Evolutionary conservation across 768 basidiomycete species (phyloP).

Genomic region (Rhizopogon roseolus): DNA sequence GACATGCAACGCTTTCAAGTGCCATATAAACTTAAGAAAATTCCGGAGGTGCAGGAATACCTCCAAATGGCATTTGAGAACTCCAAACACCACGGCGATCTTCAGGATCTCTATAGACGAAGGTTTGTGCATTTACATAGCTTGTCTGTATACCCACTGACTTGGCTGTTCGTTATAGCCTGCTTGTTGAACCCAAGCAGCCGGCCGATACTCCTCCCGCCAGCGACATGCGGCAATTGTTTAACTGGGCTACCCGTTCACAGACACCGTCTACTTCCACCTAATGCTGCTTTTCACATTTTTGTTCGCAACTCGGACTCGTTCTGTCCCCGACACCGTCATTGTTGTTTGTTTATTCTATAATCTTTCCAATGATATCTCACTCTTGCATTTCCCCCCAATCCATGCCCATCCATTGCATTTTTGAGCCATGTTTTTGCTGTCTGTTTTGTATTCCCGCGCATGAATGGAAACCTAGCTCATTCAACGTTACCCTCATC

Average conservation of each 20-base stretch:
- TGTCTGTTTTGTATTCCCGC: slow-evolving; percentile 18
- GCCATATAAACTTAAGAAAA: slow-evolving; percentile 79
- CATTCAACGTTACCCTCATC: slow-evolving; percentile 16
- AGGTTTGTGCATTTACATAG: slow-evolving; percentile 43
- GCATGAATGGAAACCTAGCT: slow-evolving; percentile 15
- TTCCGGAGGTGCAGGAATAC: slow-evolving; percentile 85
- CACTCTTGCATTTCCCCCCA: slow-evolving; percentile 11
- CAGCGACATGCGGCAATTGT: slow-evolving; percentile 73
- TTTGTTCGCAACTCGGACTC: slow-evolving; percentile 9
- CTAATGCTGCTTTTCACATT: slow-evolving; percentile 12
- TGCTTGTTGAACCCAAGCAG: slow-evolving; percentile 81
- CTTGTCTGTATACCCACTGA: neutral
- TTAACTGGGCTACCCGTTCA: slow-evolving; percentile 72
- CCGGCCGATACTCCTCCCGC: slow-evolving; percentile 62
- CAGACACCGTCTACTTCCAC: slow-evolving; percentile 34
- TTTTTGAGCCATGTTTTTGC: slow-evolving; percentile 10
- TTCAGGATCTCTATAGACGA: slow-evolving; percentile 81
- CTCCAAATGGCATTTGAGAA: slow-evolving; percentile 70
- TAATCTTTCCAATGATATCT: slow-evolving; percentile 13
- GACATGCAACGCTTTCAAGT: slow-evolving; percentile 94
- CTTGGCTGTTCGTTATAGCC: slow-evolving; percentile 34
- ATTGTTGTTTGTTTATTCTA: slow-evolving; percentile 22
- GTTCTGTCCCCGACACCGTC: slow-evolving; percentile 11
- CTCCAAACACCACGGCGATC: slow-evolving; percentile 71
- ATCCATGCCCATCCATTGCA: slow-evolving; percentile 12